Evolutionary conservation across 176 grass and related monocot genomes (phyloP).

Genomic region (Lolium rigidum): DNA sequence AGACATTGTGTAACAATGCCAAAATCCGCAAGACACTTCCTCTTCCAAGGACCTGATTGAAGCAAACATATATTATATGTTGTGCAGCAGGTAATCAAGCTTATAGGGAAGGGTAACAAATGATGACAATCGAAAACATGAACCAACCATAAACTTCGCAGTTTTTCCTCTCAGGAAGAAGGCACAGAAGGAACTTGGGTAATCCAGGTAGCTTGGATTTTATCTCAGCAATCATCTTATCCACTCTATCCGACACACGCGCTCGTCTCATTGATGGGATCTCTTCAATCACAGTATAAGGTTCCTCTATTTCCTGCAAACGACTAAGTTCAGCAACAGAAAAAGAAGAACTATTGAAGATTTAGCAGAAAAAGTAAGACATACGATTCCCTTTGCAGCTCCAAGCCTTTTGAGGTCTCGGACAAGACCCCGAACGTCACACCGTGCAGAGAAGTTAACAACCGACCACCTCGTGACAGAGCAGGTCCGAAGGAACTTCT

Average conservation of each 20-base stretch:
- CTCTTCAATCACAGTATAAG: constrained; percentile 74
- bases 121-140: neutral
- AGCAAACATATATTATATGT: constrained; percentile 13
- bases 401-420: constrained; percentile 68
- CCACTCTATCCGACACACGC: constrained; percentile 58
- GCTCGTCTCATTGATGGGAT: constrained; percentile 56
- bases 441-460: constrained; percentile 90
- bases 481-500: constrained; percentile 62
- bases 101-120: constrained; percentile 24
- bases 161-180: constrained; percentile 94
- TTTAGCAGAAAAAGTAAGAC: constrained; percentile 34
- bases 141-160: constrained; percentile 89
- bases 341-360: neutral
- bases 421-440: constrained; percentile 60
- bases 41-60: constrained; percentile 88
- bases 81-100: neutral
- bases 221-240: constrained; percentile 74
- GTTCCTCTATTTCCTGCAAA: constrained; percentile 62
- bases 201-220: constrained; percentile 70
- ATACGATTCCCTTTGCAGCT: constrained; percentile 77
- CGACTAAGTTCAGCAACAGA: constrained; percentile 8
- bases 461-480: constrained; percentile 68
- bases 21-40: constrained; percentile 88
- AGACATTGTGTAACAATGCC: constrained; percentile 93
- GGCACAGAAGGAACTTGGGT: constrained; percentile 77